Percentiles rank a stretch among this genome's conserved stretches.
These are phyloP conservation scores for Alisma plantagoaquatica DNA, from an alignment of 106 monocot species.

Conservation along the genomic window DNA sequence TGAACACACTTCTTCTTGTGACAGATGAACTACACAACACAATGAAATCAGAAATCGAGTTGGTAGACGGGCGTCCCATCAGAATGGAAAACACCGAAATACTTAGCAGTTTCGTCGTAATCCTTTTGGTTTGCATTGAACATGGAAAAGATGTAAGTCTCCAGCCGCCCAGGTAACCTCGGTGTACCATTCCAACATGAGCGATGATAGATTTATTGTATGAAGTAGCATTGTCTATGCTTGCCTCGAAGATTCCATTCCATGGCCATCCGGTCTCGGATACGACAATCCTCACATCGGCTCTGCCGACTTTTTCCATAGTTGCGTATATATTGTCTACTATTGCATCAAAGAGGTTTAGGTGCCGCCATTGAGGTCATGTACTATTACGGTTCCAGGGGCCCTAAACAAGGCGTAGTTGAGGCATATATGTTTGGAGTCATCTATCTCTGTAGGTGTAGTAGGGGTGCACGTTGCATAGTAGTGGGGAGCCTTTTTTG, in stretches of 20 bases:
- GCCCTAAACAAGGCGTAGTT: conserved; percentile 2
- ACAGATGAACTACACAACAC: too few relatives aligned
- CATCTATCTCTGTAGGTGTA: too few relatives aligned
- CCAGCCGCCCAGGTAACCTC: conserved; percentile 2
- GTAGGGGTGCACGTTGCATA: too few relatives aligned
- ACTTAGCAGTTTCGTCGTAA: not conserved
- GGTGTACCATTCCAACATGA: too few relatives aligned
- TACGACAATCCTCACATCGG: conserved; percentile 6
- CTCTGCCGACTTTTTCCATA: conserved; percentile 3
- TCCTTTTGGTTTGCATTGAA: conserved; percentile 18
- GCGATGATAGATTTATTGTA: too few relatives aligned
- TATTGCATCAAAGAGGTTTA: too few relatives aligned
- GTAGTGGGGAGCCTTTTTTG: too few relatives aligned
- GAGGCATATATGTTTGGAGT: too few relatives aligned
- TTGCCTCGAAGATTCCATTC: not conserved
- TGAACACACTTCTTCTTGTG: too few relatives aligned
- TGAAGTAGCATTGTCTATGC: conserved; percentile 3
- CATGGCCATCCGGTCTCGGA: conserved; percentile 17
- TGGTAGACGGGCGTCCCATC: not conserved
- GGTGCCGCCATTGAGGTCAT: not conserved
- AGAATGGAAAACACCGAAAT: conserved; percentile 11
- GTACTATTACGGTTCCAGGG: not conserved
- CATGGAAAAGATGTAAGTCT: conserved; percentile 17
- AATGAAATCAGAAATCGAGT: too few relatives aligned
- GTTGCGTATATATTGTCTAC: conserved; percentile 12